Evolutionary conservation across 192 early-diverging fungal genomes (phyloP).

Genomic region (Podila epicladia): DNA sequence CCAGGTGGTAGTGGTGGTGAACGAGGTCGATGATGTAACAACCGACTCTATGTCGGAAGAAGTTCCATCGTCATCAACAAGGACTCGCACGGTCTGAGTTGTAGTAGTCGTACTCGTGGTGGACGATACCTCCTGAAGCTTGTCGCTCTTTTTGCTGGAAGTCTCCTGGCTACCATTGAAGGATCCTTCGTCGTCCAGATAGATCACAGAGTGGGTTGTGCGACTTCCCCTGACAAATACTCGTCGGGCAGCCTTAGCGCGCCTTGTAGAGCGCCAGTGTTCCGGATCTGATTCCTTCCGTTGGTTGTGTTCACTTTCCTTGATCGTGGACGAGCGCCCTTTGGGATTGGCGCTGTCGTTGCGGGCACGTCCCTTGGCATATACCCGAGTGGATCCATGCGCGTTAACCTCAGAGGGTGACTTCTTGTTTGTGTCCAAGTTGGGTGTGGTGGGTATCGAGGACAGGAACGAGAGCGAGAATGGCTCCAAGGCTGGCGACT

Average conservation of each 20-base stretch:
- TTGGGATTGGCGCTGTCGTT: neutral
- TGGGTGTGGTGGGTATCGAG: neutral
- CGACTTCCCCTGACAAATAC: neutral
- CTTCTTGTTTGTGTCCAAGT: neutral
- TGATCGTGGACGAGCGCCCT: neutral
- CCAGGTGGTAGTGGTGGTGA: neutral
- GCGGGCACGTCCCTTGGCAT: neutral
- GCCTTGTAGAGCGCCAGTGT: neutral
- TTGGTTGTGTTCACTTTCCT: too few species aligned
- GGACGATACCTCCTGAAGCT: too few species aligned
- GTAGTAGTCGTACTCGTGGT: neutral
- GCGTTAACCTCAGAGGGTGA: neutral
- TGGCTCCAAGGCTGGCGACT: slow-evolving; percentile 2
- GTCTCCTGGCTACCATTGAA: neutral
- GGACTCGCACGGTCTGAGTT: neutral
- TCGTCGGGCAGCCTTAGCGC: neutral
- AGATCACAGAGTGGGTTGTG: neutral
- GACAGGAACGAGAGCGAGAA: slow-evolving; percentile 20
- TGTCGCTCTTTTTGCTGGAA: neutral
- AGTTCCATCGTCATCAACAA: neutral
- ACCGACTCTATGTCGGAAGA: neutral
- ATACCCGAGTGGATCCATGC: neutral
- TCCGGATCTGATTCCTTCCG: neutral
- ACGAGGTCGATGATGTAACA: neutral
- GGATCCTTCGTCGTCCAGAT: neutral